phyloP scores from a whole-genome alignment of 129 eudicot species.

The Centaurea solstitialis region DNA sequence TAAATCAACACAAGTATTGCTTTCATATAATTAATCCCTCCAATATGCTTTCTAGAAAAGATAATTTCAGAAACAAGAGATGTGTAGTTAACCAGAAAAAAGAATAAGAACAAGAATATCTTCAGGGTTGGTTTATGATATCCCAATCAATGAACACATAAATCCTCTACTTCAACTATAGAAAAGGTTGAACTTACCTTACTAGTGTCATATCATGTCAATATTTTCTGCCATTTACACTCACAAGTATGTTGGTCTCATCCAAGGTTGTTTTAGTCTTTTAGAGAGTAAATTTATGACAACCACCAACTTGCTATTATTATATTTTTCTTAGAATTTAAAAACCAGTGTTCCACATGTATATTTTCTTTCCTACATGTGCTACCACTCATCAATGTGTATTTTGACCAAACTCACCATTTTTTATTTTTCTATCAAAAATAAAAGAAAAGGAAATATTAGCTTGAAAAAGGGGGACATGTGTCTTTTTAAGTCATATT shows the following conservation, averaged over 20 bases:
- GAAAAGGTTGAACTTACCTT: neutral
- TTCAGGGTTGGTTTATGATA: conserved; percentile 10
- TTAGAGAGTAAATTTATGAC: neutral
- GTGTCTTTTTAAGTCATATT: conserved; percentile 3
- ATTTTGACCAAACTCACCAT: neutral
- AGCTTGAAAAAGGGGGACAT: conserved; percentile 2
- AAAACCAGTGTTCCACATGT: neutral
- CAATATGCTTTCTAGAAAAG: no score
- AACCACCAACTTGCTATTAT: neutral
- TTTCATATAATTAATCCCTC: no score
- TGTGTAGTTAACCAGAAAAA: neutral
- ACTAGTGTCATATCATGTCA: neutral
- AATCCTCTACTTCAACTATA: neutral
- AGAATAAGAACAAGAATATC: neutral
- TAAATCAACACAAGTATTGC: no score
- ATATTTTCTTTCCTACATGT: neutral
- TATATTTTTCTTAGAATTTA: neutral
- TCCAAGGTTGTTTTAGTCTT: neutral
- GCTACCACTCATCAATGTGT: neutral
- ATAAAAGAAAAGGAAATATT: neutral
- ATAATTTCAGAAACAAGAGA: no score
- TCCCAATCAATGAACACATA: conserved; percentile 1
- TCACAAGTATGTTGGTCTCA: neutral
- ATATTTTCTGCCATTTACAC: neutral
- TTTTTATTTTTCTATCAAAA: neutral